Percentiles rank a stretch among this genome's conserved stretches.
Conservation (phyloP, 331 rosid genomes). For the Arachis monticola region DNA sequence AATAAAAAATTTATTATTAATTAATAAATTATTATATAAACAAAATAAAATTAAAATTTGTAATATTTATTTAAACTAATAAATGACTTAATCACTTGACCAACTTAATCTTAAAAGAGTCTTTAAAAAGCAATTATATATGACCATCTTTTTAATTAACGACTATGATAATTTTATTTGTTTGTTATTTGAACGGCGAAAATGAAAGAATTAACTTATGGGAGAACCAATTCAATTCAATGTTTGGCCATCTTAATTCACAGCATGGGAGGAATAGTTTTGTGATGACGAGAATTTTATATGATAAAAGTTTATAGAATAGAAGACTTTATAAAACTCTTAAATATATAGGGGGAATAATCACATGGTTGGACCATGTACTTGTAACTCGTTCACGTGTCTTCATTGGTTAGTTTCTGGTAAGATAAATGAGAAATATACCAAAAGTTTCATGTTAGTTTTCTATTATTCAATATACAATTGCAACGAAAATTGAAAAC, state of each 20-base stretch:
- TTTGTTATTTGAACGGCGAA: constrained; percentile 9
- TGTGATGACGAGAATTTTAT: neutral
- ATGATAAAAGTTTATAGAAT: neutral
- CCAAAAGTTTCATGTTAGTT: neutral
- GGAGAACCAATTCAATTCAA: constrained; percentile 7
- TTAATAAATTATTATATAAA: no score
- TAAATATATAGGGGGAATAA: neutral
- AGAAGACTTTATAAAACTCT: neutral
- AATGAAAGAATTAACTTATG: neutral
- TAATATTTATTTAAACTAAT: no score
- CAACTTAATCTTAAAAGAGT: no score
- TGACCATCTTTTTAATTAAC: no score
- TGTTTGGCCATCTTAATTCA: neutral
- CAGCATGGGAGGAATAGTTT: neutral
- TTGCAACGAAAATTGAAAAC: neutral
- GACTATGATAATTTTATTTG: no score
- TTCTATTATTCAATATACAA: neutral
- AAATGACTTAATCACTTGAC: no score
- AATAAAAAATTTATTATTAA: no score
- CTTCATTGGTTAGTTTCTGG: neutral
- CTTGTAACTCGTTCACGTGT: neutral
- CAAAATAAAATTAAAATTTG: no score
- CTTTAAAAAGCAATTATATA: no score
- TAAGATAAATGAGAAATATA: neutral
- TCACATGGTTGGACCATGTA: neutral